phyloP scores from a whole-genome alignment of 2,329 filamentous ascomycete genomes.

The Aspergillus tamarii region DNA sequence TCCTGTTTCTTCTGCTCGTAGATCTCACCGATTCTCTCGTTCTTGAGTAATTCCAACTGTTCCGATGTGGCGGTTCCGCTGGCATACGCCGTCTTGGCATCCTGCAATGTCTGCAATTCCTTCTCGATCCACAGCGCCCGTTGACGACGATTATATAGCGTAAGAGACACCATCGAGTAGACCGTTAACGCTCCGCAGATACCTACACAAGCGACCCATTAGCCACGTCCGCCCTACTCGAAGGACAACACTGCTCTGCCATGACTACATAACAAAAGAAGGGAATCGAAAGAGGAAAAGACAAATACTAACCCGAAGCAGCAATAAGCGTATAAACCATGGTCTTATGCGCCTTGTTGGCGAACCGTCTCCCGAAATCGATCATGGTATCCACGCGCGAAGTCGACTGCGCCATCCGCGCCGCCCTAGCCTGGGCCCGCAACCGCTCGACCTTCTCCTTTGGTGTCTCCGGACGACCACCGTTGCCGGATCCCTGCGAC shows the following conservation, averaged over 20 bases:
- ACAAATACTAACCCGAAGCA: conserved; percentile 57
- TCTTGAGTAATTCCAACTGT: conserved; percentile 48
- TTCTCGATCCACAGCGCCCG: conserved; percentile 63
- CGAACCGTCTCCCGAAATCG: conserved; percentile 57
- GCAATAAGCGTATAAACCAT: conserved; percentile 64
- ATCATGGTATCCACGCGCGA: conserved; percentile 59
- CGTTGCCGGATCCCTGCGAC: conserved; percentile 26
- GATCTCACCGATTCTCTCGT: conserved; percentile 49
- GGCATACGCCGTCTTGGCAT: conserved; percentile 47
- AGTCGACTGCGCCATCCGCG: conserved; percentile 63
- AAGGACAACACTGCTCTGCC: neutral
- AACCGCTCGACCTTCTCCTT: conserved; percentile 71
- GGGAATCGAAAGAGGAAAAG: neutral
- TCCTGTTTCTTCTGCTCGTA: conserved; percentile 44
- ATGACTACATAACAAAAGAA: neutral
- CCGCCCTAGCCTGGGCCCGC: conserved; percentile 69
- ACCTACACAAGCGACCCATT: conserved; percentile 44
- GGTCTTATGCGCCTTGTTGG: conserved; percentile 63
- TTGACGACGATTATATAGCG: conserved; percentile 69
- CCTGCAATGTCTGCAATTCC: conserved; percentile 46
- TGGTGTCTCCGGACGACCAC: conserved; percentile 59
- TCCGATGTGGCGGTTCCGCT: conserved; percentile 44
- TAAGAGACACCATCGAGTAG: conserved; percentile 68
- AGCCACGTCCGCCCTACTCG: conserved; percentile 1
- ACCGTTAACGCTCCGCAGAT: conserved; percentile 63